phyloP scores from a whole-genome alignment of 768 basidiomycete species.

The Austroboletus eburneus region DNA sequence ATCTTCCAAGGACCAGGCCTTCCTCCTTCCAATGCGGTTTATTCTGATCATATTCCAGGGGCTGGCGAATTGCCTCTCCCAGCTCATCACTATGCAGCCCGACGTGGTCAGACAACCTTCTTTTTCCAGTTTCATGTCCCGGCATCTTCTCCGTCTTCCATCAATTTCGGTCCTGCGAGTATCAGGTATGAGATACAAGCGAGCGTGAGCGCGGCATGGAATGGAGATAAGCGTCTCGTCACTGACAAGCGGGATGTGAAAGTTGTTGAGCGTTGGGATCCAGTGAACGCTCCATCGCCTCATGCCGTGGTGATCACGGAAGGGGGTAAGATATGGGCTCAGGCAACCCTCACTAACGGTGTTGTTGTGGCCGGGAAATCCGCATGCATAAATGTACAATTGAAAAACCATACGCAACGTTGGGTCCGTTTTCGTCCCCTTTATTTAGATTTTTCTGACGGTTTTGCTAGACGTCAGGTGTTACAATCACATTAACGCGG shows the following conservation, averaged over 20 bases:
- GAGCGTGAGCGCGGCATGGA: constrained; percentile 70
- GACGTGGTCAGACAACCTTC: constrained; percentile 74
- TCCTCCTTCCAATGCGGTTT: constrained; percentile 81
- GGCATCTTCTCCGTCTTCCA: constrained; percentile 60
- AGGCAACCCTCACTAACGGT: constrained; percentile 61
- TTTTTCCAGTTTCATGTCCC: constrained; percentile 77
- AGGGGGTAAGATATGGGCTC: constrained; percentile 75
- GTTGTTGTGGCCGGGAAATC: constrained; percentile 64
- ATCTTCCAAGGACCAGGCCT: constrained; percentile 79
- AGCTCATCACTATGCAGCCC: constrained; percentile 62
- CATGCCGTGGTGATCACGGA: constrained; percentile 69
- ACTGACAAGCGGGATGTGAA: constrained; percentile 57
- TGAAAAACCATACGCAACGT: constrained; percentile 78
- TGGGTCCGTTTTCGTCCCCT: constrained; percentile 41
- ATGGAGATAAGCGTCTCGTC: constrained; percentile 66
- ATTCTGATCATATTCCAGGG: constrained; percentile 45
- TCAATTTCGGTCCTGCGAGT: constrained; percentile 64
- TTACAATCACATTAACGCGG: constrained; percentile 58
- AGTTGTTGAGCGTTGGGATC: constrained; percentile 54
- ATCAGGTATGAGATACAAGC: constrained; percentile 73
- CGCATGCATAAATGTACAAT: constrained; percentile 69
- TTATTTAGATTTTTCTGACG: constrained; percentile 2
- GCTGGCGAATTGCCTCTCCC: constrained; percentile 61
- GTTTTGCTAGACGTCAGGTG: constrained; percentile 54
- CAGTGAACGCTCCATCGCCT: constrained; percentile 36